Percentiles rank a stretch among this genome's conserved stretches.
Conservation (phyloP, 1,139 yeast species). For the Candida tetrigidarum region DNA sequence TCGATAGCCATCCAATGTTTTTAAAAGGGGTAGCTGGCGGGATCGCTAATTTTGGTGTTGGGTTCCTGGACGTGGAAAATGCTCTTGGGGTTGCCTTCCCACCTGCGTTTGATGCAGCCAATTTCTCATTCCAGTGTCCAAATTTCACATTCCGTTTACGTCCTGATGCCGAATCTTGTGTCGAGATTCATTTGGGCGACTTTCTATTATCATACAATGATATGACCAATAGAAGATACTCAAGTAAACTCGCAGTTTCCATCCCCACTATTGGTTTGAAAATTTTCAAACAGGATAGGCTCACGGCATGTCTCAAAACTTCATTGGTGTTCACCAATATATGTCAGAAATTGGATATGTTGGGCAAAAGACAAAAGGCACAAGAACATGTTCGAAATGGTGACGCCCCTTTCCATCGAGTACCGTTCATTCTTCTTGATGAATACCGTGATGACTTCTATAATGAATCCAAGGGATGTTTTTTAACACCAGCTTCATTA, state of each 20-base stretch:
- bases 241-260: conserved; percentile 53
- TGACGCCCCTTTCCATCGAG: conserved; percentile 85
- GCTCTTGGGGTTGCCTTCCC: conserved; percentile 61
- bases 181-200: conserved; percentile 34
- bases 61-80: conserved; percentile 78
- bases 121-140: conserved; percentile 54
- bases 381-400: conserved; percentile 66
- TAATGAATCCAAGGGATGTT: conserved; percentile 51
- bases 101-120: conserved; percentile 68
- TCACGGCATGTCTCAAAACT: conserved; percentile 46
- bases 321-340: conserved; percentile 65
- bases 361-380: conserved; percentile 54
- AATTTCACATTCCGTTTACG: conserved; percentile 28
- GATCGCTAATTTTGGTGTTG: conserved; percentile 54
- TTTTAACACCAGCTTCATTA: conserved; percentile 63
- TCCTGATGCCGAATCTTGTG: conserved; percentile 18
- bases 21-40: conserved; percentile 50
- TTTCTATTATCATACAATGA: conserved; percentile 63
- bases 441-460: conserved; percentile 51
- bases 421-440: conserved; percentile 67
- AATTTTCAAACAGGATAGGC: conserved; percentile 28
- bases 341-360: conserved; percentile 54
- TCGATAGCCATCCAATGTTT: conserved; percentile 57
- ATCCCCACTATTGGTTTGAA: conserved; percentile 50
- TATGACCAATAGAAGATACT: conserved; percentile 68